Percentiles rank a stretch among this genome's conserved stretches.
Conservation (phyloP, 1,284 basidiomycete genomes). For the Puccinia hordei region DNA sequence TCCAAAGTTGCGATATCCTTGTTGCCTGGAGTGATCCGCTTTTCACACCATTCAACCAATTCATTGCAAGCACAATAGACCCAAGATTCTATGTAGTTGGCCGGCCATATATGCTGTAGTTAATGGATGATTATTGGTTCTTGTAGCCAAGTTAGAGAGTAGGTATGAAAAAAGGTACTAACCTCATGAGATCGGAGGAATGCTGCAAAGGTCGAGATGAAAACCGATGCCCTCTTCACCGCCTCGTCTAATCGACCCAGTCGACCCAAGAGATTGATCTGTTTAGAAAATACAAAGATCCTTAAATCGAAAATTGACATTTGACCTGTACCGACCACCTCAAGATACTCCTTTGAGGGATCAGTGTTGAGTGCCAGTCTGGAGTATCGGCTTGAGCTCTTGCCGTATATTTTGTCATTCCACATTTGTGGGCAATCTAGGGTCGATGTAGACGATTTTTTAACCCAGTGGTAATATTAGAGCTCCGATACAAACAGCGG, state of each 20-base stretch:
- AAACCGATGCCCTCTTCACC: slow-evolving; percentile 69
- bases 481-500: neutral
- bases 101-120: slow-evolving; percentile 23
- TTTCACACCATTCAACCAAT: slow-evolving; percentile 78
- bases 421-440: slow-evolving; percentile 64
- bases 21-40: slow-evolving; percentile 70
- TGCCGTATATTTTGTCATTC: slow-evolving; percentile 80
- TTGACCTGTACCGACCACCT: slow-evolving; percentile 82
- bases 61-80: slow-evolving; percentile 86
- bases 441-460: slow-evolving; percentile 68
- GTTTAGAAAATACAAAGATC: slow-evolving; percentile 83
- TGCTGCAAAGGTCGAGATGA: slow-evolving; percentile 78
- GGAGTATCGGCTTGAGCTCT: slow-evolving; percentile 56
- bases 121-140: neutral
- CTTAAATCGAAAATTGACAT: slow-evolving; percentile 94
- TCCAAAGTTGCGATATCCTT: slow-evolving; percentile 54
- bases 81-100: slow-evolving; percentile 71
- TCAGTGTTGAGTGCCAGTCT: slow-evolving; percentile 63
- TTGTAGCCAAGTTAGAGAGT: neutral
- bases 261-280: slow-evolving; percentile 75
- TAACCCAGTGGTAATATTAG: neutral
- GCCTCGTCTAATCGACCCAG: slow-evolving; percentile 72
- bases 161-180: neutral
- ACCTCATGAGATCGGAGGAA: slow-evolving; percentile 76
- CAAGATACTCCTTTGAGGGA: slow-evolving; percentile 79